These are phyloP conservation scores for Lipomyces spencermartinsiae DNA, from an alignment of 805 yeast genomes.

Conservation along the genomic window DNA sequence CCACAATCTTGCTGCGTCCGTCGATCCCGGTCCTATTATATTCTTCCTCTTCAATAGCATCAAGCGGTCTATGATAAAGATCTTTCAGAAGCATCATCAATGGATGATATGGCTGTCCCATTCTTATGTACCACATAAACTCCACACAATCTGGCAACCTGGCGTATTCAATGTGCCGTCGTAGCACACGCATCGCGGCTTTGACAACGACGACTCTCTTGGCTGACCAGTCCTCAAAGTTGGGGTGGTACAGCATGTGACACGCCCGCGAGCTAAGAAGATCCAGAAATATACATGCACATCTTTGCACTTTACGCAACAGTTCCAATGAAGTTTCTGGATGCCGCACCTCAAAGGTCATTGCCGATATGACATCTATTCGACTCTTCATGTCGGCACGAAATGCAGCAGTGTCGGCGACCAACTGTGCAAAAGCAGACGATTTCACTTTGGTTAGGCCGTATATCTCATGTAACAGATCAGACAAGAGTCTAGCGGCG, in stretches of 20 bases:
- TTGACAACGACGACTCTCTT: conserved; percentile 10
- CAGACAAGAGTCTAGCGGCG: conserved; percentile 10
- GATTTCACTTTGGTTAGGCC: conserved; percentile 13
- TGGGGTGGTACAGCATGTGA: conserved; percentile 15
- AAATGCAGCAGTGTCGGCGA: not conserved
- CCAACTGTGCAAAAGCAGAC: not conserved
- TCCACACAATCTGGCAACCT: conserved; percentile 1
- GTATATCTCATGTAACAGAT: conserved; percentile 25
- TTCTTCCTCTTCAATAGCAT: conserved; percentile 14
- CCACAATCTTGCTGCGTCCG: conserved; percentile 16
- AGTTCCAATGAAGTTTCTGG: not conserved
- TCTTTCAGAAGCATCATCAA: conserved; percentile 25
- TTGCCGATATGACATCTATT: not conserved
- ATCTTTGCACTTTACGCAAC: not conserved
- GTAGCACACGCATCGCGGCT: conserved; percentile 25
- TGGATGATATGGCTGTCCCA: conserved; percentile 24
- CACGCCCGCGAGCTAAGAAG: conserved; percentile 14
- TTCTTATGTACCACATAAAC: conserved; percentile 15
- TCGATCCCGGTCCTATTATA: conserved; percentile 14
- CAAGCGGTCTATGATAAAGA: conserved; percentile 16
- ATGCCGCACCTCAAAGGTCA: not conserved
- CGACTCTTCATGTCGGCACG: conserved; percentile 3
- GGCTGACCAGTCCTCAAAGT: not conserved
- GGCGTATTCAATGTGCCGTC: conserved; percentile 10
- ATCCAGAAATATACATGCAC: conserved; percentile 8